A percentile compares a stretch with the other conserved stretches of the same genome.
Evolutionary conservation across 257 asterid species (phyloP).

Genomic region (Paulownia fortunei): DNA sequence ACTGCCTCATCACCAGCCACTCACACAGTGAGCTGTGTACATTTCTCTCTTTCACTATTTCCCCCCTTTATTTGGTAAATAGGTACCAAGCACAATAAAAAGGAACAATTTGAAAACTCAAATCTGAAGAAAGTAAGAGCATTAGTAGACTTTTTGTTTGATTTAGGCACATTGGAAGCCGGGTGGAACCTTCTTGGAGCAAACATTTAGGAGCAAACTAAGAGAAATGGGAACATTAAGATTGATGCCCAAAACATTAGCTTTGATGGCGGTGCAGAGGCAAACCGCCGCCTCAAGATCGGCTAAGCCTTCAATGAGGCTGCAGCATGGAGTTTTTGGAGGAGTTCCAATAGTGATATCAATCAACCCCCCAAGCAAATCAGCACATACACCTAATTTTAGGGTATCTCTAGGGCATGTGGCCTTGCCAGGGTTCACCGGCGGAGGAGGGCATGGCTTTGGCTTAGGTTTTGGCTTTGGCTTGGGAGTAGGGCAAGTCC

Average conservation of each 20-base stretch:
- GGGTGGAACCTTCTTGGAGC: not conserved
- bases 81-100: too few relatives aligned
- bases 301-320: conserved; percentile 10
- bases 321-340: conserved; percentile 30
- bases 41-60: too few relatives aligned
- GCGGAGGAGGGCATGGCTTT: conserved; percentile 35
- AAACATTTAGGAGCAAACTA: conserved; percentile 1
- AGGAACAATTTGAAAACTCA: not conserved
- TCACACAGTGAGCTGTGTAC: too few relatives aligned
- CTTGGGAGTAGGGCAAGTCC: conserved; percentile 7
- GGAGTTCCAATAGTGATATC: conserved; percentile 11
- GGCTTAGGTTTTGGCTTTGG: conserved; percentile 18
- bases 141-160: not conserved
- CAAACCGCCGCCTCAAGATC: conserved; percentile 25
- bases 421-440: conserved; percentile 16
- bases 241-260: conserved; percentile 25
- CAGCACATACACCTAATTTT: not conserved
- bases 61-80: too few relatives aligned
- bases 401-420: conserved; percentile 7
- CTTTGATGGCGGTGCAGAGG: conserved; percentile 26
- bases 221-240: conserved; percentile 18
- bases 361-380: not conserved
- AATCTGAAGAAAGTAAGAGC: not conserved
- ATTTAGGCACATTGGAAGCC: not conserved
- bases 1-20: too few relatives aligned